phyloP scores from a whole-genome alignment of 805 yeast species.

The Starmerella bombicola region DNA sequence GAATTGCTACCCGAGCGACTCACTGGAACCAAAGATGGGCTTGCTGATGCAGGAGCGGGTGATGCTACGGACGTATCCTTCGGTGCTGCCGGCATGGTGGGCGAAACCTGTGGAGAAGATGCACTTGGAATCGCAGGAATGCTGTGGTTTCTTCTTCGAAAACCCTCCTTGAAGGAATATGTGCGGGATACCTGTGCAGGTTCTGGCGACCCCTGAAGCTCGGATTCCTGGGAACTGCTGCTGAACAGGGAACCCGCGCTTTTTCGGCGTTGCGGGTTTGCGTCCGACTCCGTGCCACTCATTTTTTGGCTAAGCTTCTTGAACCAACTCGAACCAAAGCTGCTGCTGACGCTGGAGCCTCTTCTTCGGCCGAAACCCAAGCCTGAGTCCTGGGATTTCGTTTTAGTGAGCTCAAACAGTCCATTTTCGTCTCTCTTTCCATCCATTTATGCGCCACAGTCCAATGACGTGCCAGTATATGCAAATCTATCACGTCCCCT shows the following conservation, averaged over 20 bases:
- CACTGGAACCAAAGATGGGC: too few relatives aligned
- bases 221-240: not conserved
- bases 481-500: too few relatives aligned
- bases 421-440: not conserved
- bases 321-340: conserved; percentile 9
- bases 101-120: not conserved
- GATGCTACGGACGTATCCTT: not conserved
- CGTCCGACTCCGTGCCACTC: not conserved
- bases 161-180: conserved; percentile 1
- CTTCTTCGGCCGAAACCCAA: not conserved
- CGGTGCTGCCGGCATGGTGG: not conserved
- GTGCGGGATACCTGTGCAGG: not conserved
- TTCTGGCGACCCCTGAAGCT: not conserved
- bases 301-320: conserved; percentile 6
- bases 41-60: not conserved
- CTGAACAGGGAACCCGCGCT: conserved; percentile 6
- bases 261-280: conserved; percentile 1
- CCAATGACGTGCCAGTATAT: too few relatives aligned
- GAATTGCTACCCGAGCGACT: too few relatives aligned
- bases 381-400: conserved; percentile 4
- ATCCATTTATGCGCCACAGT: not conserved
- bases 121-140: not conserved
- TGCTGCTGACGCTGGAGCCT: conserved; percentile 1
- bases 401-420: not conserved
- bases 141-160: not conserved